phyloP scores from a whole-genome alignment of 305 asterid species.

The Plantago coronopus region DNA sequence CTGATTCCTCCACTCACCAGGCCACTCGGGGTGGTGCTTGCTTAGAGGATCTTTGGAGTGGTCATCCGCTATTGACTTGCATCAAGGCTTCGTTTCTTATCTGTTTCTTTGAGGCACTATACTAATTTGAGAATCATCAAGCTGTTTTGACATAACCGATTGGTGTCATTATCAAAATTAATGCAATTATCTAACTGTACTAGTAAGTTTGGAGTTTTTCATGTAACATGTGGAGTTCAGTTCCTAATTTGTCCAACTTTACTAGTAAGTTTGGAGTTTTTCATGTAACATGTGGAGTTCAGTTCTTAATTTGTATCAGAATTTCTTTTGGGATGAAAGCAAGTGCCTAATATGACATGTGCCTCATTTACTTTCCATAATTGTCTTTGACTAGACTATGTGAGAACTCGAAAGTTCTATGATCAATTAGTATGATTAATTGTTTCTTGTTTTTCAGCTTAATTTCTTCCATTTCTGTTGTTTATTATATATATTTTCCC shows the following conservation, averaged over 20 bases:
- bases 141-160: neutral
- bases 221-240: neutral
- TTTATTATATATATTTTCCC: too few relatives aligned
- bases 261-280: neutral
- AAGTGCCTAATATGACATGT: neutral
- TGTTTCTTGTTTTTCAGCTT: too few relatives aligned
- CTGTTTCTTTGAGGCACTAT: neutral
- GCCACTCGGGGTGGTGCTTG: constrained; percentile 10
- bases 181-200: neutral
- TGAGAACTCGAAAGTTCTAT: neutral
- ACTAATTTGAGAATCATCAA: neutral
- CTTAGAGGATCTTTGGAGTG: neutral
- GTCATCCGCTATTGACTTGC: neutral
- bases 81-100: neutral
- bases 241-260: too few relatives aligned
- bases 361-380: neutral
- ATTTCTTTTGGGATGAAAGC: neutral
- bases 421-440: neutral
- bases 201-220: neutral
- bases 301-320: neutral
- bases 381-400: neutral
- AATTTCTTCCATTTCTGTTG: too few relatives aligned
- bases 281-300: neutral
- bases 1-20: constrained; percentile 20
- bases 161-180: too few relatives aligned